A percentile compares a stretch with the other conserved stretches of the same genome.
Conservation (phyloP, 176 grass and related monocot species). For the Canna indica region DNA sequence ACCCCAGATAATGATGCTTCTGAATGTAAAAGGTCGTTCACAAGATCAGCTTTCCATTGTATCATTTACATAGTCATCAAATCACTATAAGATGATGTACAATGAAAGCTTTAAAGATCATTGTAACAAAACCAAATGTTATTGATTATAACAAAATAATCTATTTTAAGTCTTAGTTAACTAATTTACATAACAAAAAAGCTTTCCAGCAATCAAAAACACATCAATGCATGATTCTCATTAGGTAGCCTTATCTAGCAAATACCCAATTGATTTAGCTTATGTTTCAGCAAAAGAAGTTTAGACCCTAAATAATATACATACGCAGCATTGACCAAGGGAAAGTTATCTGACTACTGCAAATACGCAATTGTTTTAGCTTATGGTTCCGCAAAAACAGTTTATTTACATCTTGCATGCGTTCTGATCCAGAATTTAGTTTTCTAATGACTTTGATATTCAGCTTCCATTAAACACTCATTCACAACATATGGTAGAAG, state of each 20-base stretch:
- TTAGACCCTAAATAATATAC: not conserved
- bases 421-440: not conserved
- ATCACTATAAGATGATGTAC: not conserved
- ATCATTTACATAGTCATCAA: not conserved
- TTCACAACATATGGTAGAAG: not conserved
- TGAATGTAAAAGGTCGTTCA: slow-evolving; percentile 21
- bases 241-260: not conserved
- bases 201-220: not conserved
- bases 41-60: not conserved
- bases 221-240: not conserved
- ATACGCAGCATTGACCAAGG: not conserved
- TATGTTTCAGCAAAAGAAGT: not conserved
- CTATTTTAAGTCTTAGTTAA: not conserved
- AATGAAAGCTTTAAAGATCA: not conserved
- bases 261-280: not conserved
- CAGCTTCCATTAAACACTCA: not conserved
- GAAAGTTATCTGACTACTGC: not conserved
- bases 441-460: not conserved
- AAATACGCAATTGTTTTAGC: not conserved
- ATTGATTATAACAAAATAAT: not conserved
- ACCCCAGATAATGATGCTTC: slow-evolving; percentile 90
- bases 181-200: not conserved
- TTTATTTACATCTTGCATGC: not conserved
- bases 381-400: not conserved
- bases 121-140: not conserved